A percentile compares a stretch with the other conserved stretches of the same genome.
These are phyloP conservation scores for Gynandropsis gynandra DNA, from an alignment of 345 rosid genomes.

Conservation along the genomic window DNA sequence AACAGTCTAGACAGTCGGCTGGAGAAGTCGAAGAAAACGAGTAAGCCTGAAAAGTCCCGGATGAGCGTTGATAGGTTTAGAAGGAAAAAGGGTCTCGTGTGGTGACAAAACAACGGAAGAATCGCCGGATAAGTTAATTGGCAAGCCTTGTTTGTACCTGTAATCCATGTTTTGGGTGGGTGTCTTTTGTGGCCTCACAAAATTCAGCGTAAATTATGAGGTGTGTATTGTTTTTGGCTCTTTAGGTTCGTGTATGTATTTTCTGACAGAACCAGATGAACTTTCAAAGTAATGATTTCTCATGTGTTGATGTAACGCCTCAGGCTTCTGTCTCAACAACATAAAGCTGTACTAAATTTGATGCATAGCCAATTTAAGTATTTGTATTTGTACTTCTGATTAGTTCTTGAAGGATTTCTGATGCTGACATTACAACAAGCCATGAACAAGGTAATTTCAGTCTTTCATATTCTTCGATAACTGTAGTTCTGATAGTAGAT, in stretches of 20 bases:
- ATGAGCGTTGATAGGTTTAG: conserved; percentile 70
- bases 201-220: no score
- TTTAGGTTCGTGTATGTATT: not conserved
- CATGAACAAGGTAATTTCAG: no score
- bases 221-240: not conserved
- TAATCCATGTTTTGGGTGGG: not conserved
- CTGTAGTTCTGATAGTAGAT: no score
- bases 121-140: not conserved
- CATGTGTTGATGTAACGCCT: no score
- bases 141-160: not conserved
- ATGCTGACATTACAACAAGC: no score
- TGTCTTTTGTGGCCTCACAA: not conserved
- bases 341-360: no score
- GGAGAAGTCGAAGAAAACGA: conserved; percentile 52
- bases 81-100: conserved; percentile 50
- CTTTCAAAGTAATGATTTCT: no score
- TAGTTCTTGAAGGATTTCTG: no score
- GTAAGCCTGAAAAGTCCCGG: conserved; percentile 58
- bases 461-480: no score
- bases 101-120: conserved; percentile 34
- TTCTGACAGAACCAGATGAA: not conserved
- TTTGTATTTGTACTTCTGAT: no score
- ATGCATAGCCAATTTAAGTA: no score
- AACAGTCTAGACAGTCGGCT: conserved; percentile 72
- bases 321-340: no score